Evolutionary conservation across 1,139 yeast genomes (phyloP).

Genomic region (Taphrina confusa): DNA sequence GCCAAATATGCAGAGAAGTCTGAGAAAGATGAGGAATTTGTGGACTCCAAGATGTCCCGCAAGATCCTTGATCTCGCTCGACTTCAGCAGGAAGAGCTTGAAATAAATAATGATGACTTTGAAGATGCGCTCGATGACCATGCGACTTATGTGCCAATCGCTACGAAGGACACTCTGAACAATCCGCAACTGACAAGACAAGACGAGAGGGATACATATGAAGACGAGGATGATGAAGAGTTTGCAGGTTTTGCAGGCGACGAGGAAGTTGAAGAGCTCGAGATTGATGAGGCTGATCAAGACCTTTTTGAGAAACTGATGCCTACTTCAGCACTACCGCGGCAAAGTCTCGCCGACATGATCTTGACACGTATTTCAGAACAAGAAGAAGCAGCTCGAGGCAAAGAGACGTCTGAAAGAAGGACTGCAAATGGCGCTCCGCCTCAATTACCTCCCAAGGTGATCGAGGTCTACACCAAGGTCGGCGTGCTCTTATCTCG

Average conservation of each 20-base stretch:
- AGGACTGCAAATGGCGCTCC: constrained; percentile 47
- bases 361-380: constrained; percentile 85
- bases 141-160: constrained; percentile 6
- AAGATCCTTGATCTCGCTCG: constrained; percentile 84
- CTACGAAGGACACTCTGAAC: constrained; percentile 20
- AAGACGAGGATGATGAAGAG: constrained; percentile 49
- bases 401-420: constrained; percentile 41
- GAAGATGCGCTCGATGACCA: constrained; percentile 25
- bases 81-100: constrained; percentile 88
- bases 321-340: constrained; percentile 54
- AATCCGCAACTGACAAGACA: constrained; percentile 42
- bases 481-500: constrained; percentile 84
- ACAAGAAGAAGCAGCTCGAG: constrained; percentile 53
- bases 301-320: constrained; percentile 49
- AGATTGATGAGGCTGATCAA: constrained; percentile 52
- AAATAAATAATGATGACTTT: constrained; percentile 51
- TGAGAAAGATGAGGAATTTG: constrained; percentile 59
- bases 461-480: constrained; percentile 87
- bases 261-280: constrained; percentile 52
- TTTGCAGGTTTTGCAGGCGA: constrained; percentile 56
- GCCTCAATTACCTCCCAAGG: constrained; percentile 90
- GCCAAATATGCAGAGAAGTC: constrained; percentile 31
- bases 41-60: constrained; percentile 81
- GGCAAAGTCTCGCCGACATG: constrained; percentile 83
- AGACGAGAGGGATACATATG: constrained; percentile 46